Conservation (phyloP, 2,329 filamentous ascomycete genomes). For the Exutisphaerella laricina region DNA sequence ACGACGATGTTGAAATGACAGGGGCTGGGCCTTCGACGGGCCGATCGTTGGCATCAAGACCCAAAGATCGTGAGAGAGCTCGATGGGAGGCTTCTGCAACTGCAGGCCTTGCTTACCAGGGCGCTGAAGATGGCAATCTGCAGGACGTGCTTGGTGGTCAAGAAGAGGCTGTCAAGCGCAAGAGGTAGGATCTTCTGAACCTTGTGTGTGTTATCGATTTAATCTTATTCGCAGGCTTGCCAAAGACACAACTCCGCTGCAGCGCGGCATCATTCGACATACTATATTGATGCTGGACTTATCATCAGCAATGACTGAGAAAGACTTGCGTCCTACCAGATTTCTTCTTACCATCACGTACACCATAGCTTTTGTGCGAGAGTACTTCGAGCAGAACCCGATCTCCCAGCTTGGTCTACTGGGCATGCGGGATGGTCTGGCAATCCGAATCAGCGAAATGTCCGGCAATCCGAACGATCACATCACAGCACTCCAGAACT, state of each 20-base stretch:
- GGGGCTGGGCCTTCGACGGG: conserved; percentile 7
- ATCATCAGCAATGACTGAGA: conserved; percentile 89
- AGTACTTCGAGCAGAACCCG: conserved; percentile 98
- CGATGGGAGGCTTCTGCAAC: conserved; percentile 33
- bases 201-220: too few relatives aligned
- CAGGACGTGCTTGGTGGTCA: conserved; percentile 33
- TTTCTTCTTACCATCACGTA: conserved; percentile 78
- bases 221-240: conserved; percentile 57
- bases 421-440: conserved; percentile 88
- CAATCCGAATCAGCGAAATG: conserved; percentile 79
- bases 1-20: conserved; percentile 20
- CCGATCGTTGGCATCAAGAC: conserved; percentile 22
- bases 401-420: conserved; percentile 92
- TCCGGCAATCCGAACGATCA: conserved; percentile 88
- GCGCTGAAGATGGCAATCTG: conserved; percentile 32
- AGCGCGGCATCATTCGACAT: conserved; percentile 97
- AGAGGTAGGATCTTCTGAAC: conserved; percentile 27
- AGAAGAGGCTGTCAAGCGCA: conserved; percentile 34
- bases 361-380: conserved; percentile 79
- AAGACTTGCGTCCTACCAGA: conserved; percentile 84
- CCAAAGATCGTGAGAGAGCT: conserved; percentile 27
- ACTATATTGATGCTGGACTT: conserved; percentile 86
- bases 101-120: conserved; percentile 31
- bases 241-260: conserved; percentile 89
- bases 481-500: conserved; percentile 65